Base-by-base conservation (phyloP, 2,329 filamentous ascomycete species). In the Fusarium nodosum region DNA sequence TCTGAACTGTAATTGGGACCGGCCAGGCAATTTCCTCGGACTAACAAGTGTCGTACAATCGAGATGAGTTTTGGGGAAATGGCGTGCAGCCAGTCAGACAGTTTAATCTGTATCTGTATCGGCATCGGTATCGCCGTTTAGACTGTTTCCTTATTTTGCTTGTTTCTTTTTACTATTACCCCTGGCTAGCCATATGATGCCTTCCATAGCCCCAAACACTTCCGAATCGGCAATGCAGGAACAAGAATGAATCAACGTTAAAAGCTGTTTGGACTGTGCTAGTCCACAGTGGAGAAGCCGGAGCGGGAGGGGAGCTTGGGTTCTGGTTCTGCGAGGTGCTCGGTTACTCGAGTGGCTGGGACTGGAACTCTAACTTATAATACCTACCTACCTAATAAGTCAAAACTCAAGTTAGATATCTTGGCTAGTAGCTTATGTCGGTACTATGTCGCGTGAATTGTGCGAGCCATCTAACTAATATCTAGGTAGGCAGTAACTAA, bases 1-100 rank as follows among this genome's bases (percentile, higher is more conserved):
- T 26, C 39, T 39, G 24, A 30, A 11, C 28, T 54, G 52, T 67
- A 55, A 67, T 68, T 68, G 36, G 24, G 58, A 68, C 31, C 33
- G 24, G 33, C 58, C 22, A 24, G 33, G 47, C 30, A 58, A 67
- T 67, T 44, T 67, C 64, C 47, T 51, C 22, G 20, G 60, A 42
- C 34, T 66, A 34, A 39, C 15, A 34, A 41, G 59, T 52, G 30
- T 42, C 16, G 48, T 38, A 33, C 20, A 39, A 45, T 24, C 18
- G 31, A 52, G 20, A 62, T 63, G 41, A 24, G 31, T 44, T 51
- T 39, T 20, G 9, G 36, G 36, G 28, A 12, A 33, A 42, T 41
- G 41, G 58, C 34, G 51, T 55, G 51, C 46, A 51, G 30, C 4
- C 42, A 59, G 10, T 24, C 24, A 24, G 24, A 24, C 24, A 24